Evolutionary conservation across 306 rosid species (phyloP), one percentile per base, ranked within the genome.

Genomic region (Ammopiptanthus mongolicus): DNA sequence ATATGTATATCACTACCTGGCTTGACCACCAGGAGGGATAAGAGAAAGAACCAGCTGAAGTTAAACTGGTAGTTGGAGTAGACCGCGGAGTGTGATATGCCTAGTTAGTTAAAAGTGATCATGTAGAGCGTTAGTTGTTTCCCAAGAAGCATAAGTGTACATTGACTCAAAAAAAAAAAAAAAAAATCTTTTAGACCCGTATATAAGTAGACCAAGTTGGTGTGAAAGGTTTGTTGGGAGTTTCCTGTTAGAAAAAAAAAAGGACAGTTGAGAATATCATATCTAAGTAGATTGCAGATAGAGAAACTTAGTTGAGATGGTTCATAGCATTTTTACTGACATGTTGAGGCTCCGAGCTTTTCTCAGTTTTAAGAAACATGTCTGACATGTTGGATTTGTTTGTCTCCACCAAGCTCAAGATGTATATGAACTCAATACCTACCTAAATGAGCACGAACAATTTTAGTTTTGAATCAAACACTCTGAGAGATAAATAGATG

Each of bases 71-170:
- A 19, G 57, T 62, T 64, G 76, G 23, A 50, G 21, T 33, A 21
- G 76, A 41, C 51, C 14, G 61, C 36, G 25, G 42, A 48, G 11
- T 13, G 4, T 50, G 67, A 57, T 31, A 69, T 19, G 29, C 81
- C 83, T 85, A 33, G 28, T 48, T 34, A 34, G 51, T 48, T 29
- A 74, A 78, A 59, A 81, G 55, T 58, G n/a, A 71, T n/a, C 28
- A 25, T 23, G 13, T 0, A 71, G 33, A 76, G 42, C 1, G 6
- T 76, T 15, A 77, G 65, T 39, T 46, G 1, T 65, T 65, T 47
- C n/a, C 6, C 34, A 33, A 29, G 29, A 46, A 62, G 3, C 36
- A 76, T 25, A 41, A 60, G 70, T 39, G 14, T 44, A 47, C 13
- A 51, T 39, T 65, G 64, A 25, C 4, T 8, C 15, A 5, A 25